phyloP scores from a whole-genome alignment of 768 basidiomycete genomes.

The Cyclocybe aegerita region DNA sequence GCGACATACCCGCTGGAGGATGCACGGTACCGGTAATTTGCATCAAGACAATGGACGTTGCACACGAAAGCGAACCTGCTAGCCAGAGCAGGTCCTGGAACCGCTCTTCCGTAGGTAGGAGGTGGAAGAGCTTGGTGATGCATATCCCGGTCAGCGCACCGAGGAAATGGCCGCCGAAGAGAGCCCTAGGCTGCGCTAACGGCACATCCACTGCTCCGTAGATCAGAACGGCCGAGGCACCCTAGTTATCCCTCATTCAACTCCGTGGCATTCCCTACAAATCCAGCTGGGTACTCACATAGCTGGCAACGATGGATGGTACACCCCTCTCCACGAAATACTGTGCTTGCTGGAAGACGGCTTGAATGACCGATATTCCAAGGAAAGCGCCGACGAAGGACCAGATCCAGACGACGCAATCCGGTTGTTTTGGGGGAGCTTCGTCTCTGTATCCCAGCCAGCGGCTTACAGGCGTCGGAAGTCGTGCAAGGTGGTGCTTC shows the following conservation, averaged over 20 bases:
- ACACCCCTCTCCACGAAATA: slow-evolving; percentile 47
- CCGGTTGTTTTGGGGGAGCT: slow-evolving; percentile 27
- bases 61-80: slow-evolving; percentile 44
- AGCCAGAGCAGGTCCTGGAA: slow-evolving; percentile 50
- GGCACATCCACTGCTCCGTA: slow-evolving; percentile 54
- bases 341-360: slow-evolving; percentile 43
- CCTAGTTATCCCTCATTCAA: slow-evolving; percentile 28
- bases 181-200: slow-evolving; percentile 50
- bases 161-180: slow-evolving; percentile 52
- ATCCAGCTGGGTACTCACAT: slow-evolving; percentile 30
- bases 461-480: slow-evolving; percentile 35
- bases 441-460: slow-evolving; percentile 45
- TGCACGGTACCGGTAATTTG: slow-evolving; percentile 52
- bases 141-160: slow-evolving; percentile 48
- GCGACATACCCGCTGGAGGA: slow-evolving; percentile 47
- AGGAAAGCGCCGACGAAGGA: slow-evolving; percentile 53
- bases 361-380: slow-evolving; percentile 49
- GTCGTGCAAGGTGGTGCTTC: slow-evolving; percentile 27
- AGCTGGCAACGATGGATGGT: slow-evolving; percentile 47
- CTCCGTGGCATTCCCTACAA: not conserved
- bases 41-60: slow-evolving; percentile 44
- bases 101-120: slow-evolving; percentile 40
- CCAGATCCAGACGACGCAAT: slow-evolving; percentile 47
- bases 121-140: slow-evolving; percentile 50
- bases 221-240: slow-evolving; percentile 53